These are phyloP conservation scores for Emmonsiellopsis sp. DNA, from an alignment of 2,329 filamentous ascomycete genomes.

Conservation along the genomic window DNA sequence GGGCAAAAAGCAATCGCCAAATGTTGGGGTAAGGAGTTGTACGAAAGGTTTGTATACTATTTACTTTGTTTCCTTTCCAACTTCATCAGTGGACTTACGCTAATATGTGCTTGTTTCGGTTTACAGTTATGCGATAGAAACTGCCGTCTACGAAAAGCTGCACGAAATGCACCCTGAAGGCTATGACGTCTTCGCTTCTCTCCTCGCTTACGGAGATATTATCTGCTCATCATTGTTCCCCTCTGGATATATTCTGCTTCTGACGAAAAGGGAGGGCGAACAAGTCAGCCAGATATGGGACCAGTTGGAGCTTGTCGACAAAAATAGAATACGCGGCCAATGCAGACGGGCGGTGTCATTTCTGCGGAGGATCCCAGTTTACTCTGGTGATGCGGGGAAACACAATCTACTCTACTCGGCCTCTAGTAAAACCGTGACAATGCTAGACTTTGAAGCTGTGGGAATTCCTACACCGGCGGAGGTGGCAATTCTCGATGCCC, in stretches of 20 bases:
- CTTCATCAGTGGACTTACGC: neutral
- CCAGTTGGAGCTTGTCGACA: neutral
- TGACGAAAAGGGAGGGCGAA: neutral
- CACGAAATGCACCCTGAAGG: conserved; percentile 2
- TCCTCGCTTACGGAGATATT: conserved; percentile 3
- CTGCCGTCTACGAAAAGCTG: conserved; percentile 5
- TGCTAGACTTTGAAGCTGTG: neutral
- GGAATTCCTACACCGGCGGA: neutral
- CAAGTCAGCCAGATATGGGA: conserved; percentile 3
- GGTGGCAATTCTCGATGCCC: neutral
- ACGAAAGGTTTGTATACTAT: neutral
- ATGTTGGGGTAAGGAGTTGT: conserved; percentile 2
- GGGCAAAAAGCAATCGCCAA: conserved; percentile 1
- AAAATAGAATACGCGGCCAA: neutral
- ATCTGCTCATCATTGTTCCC: conserved; percentile 5
- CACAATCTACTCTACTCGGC: neutral
- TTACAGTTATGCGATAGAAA: conserved; percentile 4
- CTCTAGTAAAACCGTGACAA: neutral
- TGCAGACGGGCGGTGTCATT: neutral
- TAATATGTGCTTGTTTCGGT: neutral
- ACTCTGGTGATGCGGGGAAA: neutral
- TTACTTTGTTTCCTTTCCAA: no score
- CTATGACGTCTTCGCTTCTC: conserved; percentile 2
- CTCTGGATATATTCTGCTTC: conserved; percentile 2
- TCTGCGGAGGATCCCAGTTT: neutral